Conservation (phyloP, 441 rosid species). For the Gossypium davidsonii region DNA sequence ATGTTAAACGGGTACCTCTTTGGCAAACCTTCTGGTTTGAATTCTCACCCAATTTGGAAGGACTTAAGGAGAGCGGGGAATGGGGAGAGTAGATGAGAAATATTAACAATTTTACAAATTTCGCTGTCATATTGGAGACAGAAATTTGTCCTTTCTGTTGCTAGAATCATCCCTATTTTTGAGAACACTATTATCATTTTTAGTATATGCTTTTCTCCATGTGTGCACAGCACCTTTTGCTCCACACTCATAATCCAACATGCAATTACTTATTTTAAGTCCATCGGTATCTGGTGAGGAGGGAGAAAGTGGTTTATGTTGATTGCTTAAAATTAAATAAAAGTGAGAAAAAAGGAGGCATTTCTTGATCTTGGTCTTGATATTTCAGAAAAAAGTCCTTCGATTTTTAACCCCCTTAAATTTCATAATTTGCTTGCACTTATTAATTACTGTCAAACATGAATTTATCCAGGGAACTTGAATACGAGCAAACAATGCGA, state of each 20-base stretch:
- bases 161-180: neutral
- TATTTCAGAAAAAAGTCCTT: neutral
- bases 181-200: neutral
- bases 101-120: neutral
- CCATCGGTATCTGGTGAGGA: neutral
- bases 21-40: neutral
- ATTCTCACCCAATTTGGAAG: neutral
- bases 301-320: neutral
- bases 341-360: neutral
- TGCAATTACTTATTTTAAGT: neutral
- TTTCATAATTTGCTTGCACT: neutral
- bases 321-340: neutral
- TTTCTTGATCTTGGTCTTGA: neutral
- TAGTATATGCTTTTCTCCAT: neutral
- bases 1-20: neutral
- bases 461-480: slow-evolving; percentile 66
- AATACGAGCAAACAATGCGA: slow-evolving; percentile 69
- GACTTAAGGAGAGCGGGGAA: neutral
- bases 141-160: neutral
- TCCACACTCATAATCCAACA: neutral
- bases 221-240: neutral
- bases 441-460: neutral
- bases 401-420: neutral
- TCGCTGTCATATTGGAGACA: neutral
- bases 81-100: neutral